Percentiles rank a stretch among this genome's conserved stretches.
Evolutionary conservation across 1,284 basidiomycete genomes (phyloP).

Genomic region (Sporisorium iseilematis-ciliati): DNA sequence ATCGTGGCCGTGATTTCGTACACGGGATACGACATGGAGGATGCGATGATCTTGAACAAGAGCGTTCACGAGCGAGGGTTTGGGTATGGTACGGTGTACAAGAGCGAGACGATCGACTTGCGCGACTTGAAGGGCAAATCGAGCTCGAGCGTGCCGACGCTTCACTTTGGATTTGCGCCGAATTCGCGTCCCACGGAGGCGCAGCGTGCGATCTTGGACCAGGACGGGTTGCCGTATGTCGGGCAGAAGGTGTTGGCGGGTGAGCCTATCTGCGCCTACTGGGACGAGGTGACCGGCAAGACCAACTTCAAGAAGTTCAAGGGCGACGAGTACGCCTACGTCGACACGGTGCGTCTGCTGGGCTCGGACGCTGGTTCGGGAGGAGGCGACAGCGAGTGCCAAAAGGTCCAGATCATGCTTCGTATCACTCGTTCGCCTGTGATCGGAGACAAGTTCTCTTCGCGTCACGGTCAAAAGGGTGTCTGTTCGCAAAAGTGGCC

Average conservation of each 20-base stretch:
- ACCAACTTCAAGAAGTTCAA: conserved; percentile 96
- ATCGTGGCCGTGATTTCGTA: conserved; percentile 99
- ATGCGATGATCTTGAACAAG: conserved; percentile 99
- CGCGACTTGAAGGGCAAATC: conserved; percentile 75
- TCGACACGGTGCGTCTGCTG: conserved; percentile 91
- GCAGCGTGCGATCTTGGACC: conserved; percentile 76
- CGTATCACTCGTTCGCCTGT: conserved; percentile 94
- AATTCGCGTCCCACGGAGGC: conserved; percentile 54
- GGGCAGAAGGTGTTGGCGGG: conserved; percentile 81
- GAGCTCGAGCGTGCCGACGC: conserved; percentile 70
- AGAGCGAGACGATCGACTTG: conserved; percentile 91
- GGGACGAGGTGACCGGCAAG: conserved; percentile 85
- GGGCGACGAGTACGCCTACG: conserved; percentile 90
- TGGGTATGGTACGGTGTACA: conserved; percentile 96
- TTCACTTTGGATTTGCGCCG: conserved; percentile 85
- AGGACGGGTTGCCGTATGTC: conserved; percentile 86
- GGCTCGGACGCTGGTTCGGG: conserved; percentile 78
- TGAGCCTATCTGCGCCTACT: conserved; percentile 80
- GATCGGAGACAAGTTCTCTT: conserved; percentile 99
- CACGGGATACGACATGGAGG: conserved; percentile 99
- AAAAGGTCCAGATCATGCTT: conserved; percentile 93
- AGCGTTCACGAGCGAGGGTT: conserved; percentile 98
- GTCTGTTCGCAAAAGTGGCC: conserved; percentile 99
- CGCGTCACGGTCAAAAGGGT: conserved; percentile 98
- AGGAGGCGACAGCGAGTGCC: conserved; percentile 83